These are phyloP conservation scores for Rosellinia necatrix DNA, from an alignment of 2,329 filamentous ascomycete species.

Conservation along the genomic window DNA sequence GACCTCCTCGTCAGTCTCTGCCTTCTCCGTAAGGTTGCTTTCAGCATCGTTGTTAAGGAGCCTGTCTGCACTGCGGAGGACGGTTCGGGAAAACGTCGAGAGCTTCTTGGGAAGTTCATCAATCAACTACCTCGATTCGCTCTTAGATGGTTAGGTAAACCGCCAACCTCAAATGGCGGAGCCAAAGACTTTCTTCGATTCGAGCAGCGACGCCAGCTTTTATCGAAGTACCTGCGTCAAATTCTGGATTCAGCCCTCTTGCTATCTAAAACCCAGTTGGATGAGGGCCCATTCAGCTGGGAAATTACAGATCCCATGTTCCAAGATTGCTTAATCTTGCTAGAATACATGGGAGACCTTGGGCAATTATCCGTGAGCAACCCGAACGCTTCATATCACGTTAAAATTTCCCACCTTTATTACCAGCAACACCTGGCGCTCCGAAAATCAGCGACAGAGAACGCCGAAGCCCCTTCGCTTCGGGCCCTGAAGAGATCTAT, in stretches of 20 bases:
- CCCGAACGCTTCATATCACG: conserved; percentile 53
- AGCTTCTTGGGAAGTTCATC: conserved; percentile 60
- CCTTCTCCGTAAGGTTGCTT: conserved; percentile 57
- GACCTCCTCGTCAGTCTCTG: conserved; percentile 64
- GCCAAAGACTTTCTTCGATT: conserved; percentile 65
- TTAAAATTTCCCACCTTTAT: conserved; percentile 74
- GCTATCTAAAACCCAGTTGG: conserved; percentile 58
- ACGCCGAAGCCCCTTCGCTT: conserved; percentile 51
- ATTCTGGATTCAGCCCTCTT: conserved; percentile 65
- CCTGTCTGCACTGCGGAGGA: conserved; percentile 9
- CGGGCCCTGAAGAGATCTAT: conserved; percentile 67
- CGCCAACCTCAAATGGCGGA: conserved; percentile 54
- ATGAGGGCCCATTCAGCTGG: conserved; percentile 55
- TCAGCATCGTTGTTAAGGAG: conserved; percentile 49
- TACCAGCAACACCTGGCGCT: conserved; percentile 64
- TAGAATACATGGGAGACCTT: conserved; percentile 57
- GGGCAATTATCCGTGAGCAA: conserved; percentile 37
- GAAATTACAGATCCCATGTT: conserved; percentile 60
- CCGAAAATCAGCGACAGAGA: conserved; percentile 49
- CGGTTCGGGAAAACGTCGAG: conserved; percentile 23
- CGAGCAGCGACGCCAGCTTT: conserved; percentile 61
- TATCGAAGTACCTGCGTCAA: conserved; percentile 58
- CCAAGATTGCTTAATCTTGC: conserved; percentile 58
- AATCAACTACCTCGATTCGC: conserved; percentile 64
- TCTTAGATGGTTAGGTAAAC: conserved; percentile 64